phyloP scores from a whole-genome alignment of 306 rosid genomes.

The Quercus variabilis region DNA sequence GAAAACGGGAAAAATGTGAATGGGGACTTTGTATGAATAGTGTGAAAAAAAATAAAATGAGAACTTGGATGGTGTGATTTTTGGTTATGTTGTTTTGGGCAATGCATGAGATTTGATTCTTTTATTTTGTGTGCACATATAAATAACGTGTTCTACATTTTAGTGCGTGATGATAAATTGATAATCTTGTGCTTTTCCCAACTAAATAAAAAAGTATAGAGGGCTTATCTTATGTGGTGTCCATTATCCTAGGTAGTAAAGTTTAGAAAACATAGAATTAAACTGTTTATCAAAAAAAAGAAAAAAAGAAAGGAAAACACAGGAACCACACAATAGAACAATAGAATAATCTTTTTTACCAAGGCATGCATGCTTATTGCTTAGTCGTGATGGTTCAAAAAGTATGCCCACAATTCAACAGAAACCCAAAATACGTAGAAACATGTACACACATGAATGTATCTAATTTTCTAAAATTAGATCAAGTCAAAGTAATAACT shows the following conservation, averaged over 20 bases:
- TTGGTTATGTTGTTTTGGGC: background rate
- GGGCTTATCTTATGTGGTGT: background rate
- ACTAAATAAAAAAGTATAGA: background rate
- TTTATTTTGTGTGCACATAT: background rate
- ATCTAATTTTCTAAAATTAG: too few species aligned
- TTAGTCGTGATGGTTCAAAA: background rate
- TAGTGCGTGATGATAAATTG: background rate
- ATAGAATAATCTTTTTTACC: background rate
- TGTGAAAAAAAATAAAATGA: background rate
- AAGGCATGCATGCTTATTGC: background rate
- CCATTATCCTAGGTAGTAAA: background rate
- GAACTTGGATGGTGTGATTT: background rate
- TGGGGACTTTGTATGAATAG: slow-evolving; percentile 26
- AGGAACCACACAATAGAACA: background rate
- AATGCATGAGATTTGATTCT: background rate
- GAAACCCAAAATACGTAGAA: too few species aligned
- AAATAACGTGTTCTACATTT: background rate
- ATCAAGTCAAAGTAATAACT: too few species aligned
- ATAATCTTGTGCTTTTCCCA: background rate
- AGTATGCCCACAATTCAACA: background rate
- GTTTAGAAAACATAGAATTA: background rate
- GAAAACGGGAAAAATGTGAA: slow-evolving; percentile 17
- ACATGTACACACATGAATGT: too few species aligned
- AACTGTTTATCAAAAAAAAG: too few species aligned
- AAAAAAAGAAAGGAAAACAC: too few species aligned